These are phyloP conservation scores for Flaveria linearis DNA, from an alignment of 129 eudicot genomes.

Conservation along the genomic window DNA sequence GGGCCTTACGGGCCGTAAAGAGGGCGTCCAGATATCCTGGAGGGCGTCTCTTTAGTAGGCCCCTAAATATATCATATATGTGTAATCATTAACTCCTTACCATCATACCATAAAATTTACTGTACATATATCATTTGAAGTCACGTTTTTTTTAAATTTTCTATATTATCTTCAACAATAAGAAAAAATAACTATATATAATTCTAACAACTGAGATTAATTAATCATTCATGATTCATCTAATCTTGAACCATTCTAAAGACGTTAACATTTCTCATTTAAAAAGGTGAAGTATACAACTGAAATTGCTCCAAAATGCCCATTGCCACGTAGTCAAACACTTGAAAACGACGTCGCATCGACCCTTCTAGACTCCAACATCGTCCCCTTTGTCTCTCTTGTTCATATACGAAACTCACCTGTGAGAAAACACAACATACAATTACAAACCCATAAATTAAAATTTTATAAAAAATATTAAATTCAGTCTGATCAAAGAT, in stretches of 20 bases:
- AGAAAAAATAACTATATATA: too few species aligned
- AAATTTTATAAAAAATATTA: neutral
- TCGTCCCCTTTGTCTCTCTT: slow-evolving; percentile 21
- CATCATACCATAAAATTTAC: too few species aligned
- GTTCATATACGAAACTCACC: slow-evolving; percentile 26
- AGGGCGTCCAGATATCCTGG: too few species aligned
- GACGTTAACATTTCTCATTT: neutral
- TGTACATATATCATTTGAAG: too few species aligned
- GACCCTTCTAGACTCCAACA: slow-evolving; percentile 2
- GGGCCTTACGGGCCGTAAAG: too few species aligned
- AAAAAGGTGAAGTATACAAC: slow-evolving; percentile 20
- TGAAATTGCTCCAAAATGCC: slow-evolving; percentile 15
- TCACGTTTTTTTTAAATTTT: too few species aligned
- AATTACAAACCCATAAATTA: neutral
- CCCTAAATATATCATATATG: too few species aligned
- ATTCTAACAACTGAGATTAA: neutral
- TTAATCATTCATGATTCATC: slow-evolving; percentile 16
- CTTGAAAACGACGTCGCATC: slow-evolving; percentile 27
- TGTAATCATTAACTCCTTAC: too few species aligned
- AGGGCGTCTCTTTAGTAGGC: too few species aligned
- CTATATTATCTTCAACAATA: too few species aligned
- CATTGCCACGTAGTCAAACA: neutral
- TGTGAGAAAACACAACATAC: slow-evolving; percentile 24
- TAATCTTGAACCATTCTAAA: neutral
- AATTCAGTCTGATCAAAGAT: slow-evolving; percentile 28